These are phyloP conservation scores for Mortierella hygrophila DNA, from an alignment of 192 early-diverging fungal species.

Conservation along the genomic window DNA sequence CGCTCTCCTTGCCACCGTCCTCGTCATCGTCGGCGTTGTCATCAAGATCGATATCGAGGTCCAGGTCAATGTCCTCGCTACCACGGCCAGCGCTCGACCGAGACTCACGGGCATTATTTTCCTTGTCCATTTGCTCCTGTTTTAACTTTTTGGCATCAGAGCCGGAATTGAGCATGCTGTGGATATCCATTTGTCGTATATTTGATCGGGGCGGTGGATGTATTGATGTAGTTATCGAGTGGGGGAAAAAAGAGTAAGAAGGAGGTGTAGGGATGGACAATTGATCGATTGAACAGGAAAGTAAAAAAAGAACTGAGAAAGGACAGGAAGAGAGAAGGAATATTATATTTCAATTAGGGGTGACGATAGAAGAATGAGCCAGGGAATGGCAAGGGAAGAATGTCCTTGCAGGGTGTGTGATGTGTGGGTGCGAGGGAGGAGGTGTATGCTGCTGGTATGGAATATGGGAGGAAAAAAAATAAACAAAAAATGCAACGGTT, in stretches of 20 bases:
- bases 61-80: constrained; percentile 36
- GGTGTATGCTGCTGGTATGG: background rate
- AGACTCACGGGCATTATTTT: background rate
- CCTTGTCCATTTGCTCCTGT: constrained; percentile 12
- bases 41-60: constrained; percentile 36
- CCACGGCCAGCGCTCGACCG: background rate
- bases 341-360: background rate
- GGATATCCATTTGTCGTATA: constrained; percentile 38
- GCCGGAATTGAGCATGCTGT: constrained; percentile 54
- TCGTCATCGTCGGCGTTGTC: constrained; percentile 25
- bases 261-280: background rate
- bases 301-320: background rate
- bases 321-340: background rate
- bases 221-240: background rate
- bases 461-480: background rate
- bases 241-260: background rate
- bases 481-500: constrained; percentile 13
- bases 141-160: constrained; percentile 37
- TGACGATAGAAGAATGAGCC: background rate
- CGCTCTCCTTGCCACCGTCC: constrained; percentile 38
- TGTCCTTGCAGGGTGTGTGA: background rate
- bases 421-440: background rate
- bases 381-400: background rate
- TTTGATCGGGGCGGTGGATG: background rate
- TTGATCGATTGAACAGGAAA: background rate